phyloP scores from a whole-genome alignment of 768 basidiomycete genomes.

The Gyrodon lividus region DNA sequence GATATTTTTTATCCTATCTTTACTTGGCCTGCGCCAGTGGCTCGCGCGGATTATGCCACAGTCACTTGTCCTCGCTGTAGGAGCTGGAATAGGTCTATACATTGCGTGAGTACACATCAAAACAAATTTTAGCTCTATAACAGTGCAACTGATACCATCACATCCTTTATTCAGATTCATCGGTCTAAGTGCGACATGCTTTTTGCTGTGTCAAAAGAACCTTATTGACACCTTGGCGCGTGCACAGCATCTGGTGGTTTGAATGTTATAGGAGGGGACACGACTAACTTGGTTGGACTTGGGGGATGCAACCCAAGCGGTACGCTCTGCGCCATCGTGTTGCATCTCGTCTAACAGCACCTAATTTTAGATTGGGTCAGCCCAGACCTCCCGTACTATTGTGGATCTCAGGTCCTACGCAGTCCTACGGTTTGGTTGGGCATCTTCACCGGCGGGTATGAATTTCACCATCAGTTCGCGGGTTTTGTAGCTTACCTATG shows the following conservation, averaged over 20 bases:
- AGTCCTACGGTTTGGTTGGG: conserved; percentile 88
- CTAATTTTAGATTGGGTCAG: conserved; percentile 41
- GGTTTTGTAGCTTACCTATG: conserved; percentile 2
- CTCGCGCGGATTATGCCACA: conserved; percentile 86
- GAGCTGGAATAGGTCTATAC: conserved; percentile 84
- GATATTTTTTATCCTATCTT: conserved; percentile 77
- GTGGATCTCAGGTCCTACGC: conserved; percentile 60
- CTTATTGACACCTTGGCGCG: conserved; percentile 3
- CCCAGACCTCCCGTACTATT: conserved; percentile 54
- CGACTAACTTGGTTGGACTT: conserved; percentile 66
- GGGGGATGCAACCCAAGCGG: conserved; percentile 67
- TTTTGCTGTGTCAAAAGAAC: not conserved
- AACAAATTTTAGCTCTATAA: not conserved
- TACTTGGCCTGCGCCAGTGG: conserved; percentile 88
- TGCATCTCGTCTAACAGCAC: conserved; percentile 8
- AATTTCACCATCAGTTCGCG: not conserved
- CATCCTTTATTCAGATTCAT: conserved; percentile 53
- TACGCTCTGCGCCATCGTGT: conserved; percentile 19
- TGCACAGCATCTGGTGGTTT: conserved; percentile 60
- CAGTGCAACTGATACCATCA: conserved; percentile 9
- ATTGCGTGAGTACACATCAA: conserved; percentile 58
- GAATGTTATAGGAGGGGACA: conserved; percentile 72
- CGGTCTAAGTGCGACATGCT: conserved; percentile 54
- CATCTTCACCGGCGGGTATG: conserved; percentile 78
- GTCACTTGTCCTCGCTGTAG: conserved; percentile 80